These are phyloP conservation scores for Plasmodiophora brassicae DNA, from an alignment of 208 protist genomes.

Conservation along the genomic window DNA sequence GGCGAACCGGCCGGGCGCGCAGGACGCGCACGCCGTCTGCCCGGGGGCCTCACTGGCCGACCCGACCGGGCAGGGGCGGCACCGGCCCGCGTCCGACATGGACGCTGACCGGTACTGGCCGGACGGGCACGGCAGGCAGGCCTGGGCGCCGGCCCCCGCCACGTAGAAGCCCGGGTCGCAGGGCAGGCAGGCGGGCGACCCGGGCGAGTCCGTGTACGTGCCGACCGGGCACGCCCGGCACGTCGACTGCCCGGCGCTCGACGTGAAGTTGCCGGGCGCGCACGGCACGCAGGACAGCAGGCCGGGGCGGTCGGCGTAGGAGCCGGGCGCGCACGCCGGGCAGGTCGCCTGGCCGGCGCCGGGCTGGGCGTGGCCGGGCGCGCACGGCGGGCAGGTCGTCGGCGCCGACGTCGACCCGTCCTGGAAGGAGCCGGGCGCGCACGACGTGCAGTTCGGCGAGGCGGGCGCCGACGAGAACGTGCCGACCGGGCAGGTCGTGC, in stretches of 20 bases:
- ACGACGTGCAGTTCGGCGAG: background rate
- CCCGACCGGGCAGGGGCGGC: background rate
- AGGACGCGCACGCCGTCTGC: background rate
- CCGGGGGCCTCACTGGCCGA: background rate
- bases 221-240: background rate
- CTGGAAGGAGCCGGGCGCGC: background rate
- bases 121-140: background rate
- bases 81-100: background rate
- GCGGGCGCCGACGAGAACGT: background rate
- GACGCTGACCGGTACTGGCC: background rate
- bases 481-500: background rate
- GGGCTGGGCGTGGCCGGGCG: background rate
- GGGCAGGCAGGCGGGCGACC: background rate
- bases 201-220: background rate
- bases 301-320: background rate
- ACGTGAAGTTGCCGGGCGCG: background rate
- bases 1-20: background rate
- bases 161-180: slow-evolving; percentile 14
- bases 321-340: background rate
- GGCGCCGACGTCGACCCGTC: background rate
- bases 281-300: background rate
- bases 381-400: background rate
- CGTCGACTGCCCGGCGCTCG: background rate
- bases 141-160: background rate
- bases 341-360: background rate